These are phyloP conservation scores for Verticillium longisporum DNA, from an alignment of 2,329 filamentous ascomycete genomes.

Conservation along the genomic window DNA sequence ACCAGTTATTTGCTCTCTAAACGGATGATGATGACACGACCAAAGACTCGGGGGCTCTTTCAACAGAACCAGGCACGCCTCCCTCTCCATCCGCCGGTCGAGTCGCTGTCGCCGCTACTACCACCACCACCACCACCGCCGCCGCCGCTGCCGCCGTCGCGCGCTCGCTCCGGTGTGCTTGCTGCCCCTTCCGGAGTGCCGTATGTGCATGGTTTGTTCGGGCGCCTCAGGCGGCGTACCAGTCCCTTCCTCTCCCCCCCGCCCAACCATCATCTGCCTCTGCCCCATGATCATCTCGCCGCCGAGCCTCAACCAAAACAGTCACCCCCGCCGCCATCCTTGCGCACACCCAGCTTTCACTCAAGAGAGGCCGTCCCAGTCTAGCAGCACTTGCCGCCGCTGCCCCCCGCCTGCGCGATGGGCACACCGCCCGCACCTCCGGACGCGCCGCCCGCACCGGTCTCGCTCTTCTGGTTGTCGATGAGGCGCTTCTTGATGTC, in stretches of 20 bases:
- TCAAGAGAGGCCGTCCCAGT: not conserved
- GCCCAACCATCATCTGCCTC: not conserved
- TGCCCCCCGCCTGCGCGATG: constrained; percentile 53
- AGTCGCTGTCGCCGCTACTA: no score
- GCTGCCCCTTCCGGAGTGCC: not conserved
- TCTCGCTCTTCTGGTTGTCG: constrained; percentile 76
- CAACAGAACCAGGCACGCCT: not conserved
- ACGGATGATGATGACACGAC: constrained; percentile 13
- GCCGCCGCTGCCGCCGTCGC: not conserved
- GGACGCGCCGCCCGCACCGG: constrained; percentile 27
- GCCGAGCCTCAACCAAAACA: no score
- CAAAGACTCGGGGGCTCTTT: not conserved
- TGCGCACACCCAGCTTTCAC: not conserved
- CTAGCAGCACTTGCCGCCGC: constrained; percentile 73
- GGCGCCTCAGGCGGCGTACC: not conserved
- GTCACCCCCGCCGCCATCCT: not conserved
- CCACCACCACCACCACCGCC: not conserved
- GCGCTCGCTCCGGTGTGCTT: not conserved
- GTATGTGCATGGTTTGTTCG: not conserved
- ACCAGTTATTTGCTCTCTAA: constrained; percentile 35
- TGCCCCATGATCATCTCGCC: not conserved
- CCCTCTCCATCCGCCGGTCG: not conserved
- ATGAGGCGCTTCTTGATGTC: constrained; percentile 99
- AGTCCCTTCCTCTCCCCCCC: not conserved
- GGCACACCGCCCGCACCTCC: constrained; percentile 31